phyloP scores from a whole-genome alignment of 306 rosid species.

The Dalbergia cultrata region DNA sequence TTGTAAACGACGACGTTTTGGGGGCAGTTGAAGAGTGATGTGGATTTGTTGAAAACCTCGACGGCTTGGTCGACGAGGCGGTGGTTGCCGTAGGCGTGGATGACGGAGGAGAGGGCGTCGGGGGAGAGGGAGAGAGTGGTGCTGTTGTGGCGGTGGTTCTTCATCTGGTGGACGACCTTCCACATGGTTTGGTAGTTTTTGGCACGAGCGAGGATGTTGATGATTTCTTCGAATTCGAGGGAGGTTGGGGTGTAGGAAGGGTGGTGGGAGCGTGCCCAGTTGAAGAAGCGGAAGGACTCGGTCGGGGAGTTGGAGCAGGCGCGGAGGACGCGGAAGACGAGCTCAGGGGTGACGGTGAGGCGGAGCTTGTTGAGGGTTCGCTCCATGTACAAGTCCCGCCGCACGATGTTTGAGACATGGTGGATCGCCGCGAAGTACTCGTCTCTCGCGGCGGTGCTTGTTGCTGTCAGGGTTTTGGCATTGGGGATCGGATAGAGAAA shows the following conservation, averaged over 20 bases:
- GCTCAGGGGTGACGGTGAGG: slow-evolving; percentile 77
- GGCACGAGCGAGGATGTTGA: slow-evolving; percentile 70
- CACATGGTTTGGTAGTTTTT: slow-evolving; percentile 85
- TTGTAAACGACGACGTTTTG: slow-evolving; percentile 69
- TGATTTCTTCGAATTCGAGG: slow-evolving; percentile 86
- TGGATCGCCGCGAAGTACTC: slow-evolving; percentile 88
- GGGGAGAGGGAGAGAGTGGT: slow-evolving; percentile 64
- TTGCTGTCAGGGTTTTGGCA: slow-evolving; percentile 42
- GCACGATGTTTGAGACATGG: slow-evolving; percentile 85
- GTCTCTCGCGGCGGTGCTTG: slow-evolving; percentile 49
- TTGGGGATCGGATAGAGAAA: background rate
- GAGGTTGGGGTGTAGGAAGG: slow-evolving; percentile 74
- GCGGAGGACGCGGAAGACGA: slow-evolving; percentile 90
- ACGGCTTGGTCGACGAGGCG: slow-evolving; percentile 80
- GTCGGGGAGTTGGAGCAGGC: slow-evolving; percentile 68
- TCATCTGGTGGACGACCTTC: slow-evolving; percentile 73
- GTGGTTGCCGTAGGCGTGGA: slow-evolving; percentile 76
- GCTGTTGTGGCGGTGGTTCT: slow-evolving; percentile 42
- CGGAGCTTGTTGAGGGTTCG: slow-evolving; percentile 93
- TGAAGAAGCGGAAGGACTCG: slow-evolving; percentile 87
- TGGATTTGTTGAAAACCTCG: slow-evolving; percentile 69
- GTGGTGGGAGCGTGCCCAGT: slow-evolving; percentile 78
- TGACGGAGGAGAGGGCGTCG: slow-evolving; percentile 66
- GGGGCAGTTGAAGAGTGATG: slow-evolving; percentile 53
- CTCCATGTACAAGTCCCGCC: slow-evolving; percentile 90